A percentile compares a stretch with the other conserved stretches of the same genome.
Conservation (phyloP, 140 eudicot species). For the Ambrosia hybrid region DNA sequence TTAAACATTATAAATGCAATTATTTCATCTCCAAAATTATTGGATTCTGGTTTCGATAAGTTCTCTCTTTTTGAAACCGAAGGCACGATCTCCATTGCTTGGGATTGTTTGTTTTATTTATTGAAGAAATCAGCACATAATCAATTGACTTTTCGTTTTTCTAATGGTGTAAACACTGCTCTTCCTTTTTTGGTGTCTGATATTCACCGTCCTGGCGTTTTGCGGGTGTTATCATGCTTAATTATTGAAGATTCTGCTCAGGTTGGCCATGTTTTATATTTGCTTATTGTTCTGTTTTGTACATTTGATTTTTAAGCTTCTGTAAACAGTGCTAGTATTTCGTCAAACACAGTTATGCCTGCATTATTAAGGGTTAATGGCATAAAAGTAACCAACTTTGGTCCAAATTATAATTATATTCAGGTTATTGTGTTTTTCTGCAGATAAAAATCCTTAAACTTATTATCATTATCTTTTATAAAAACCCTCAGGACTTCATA, state of each 20-base stretch:
- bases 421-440: no score
- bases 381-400: neutral
- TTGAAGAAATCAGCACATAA: conserved; percentile 91
- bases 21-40: conserved; percentile 81
- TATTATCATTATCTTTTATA: no score
- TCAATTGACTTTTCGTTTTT: conserved; percentile 89
- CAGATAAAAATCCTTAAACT: no score
- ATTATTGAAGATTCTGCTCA: conserved; percentile 81
- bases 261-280: conserved; percentile 35
- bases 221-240: conserved; percentile 84
- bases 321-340: neutral
- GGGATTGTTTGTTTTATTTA: conserved; percentile 88
- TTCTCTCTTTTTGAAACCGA: conserved; percentile 77
- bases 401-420: neutral
- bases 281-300: conserved; percentile 1
- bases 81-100: conserved; percentile 60
- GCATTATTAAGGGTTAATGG: neutral
- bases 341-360: neutral
- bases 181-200: conserved; percentile 87
- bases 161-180: conserved; percentile 70
- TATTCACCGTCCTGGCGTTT: conserved; percentile 88
- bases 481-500: no score
- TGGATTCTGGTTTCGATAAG: conserved; percentile 80
- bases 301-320: neutral
- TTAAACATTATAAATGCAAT: conserved; percentile 77